Evolutionary conservation across 164 flowering plant species (phyloP).

Genomic region (Piper betle): DNA sequence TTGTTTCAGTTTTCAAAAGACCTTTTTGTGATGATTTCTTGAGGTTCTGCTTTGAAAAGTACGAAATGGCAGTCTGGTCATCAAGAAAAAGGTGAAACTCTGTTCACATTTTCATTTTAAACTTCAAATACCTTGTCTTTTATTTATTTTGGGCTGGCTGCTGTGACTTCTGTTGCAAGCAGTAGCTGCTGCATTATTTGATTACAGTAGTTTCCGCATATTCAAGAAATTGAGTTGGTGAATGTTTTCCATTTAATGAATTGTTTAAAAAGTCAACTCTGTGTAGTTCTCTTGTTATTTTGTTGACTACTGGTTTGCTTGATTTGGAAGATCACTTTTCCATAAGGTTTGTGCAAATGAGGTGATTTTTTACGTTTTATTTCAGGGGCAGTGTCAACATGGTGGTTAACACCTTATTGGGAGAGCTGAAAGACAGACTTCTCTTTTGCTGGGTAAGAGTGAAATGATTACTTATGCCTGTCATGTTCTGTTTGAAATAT

Average conservation of each 20-base stretch:
- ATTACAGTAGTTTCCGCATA: too few relatives aligned
- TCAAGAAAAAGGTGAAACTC: slow-evolving; percentile 53
- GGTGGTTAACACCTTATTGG: not conserved
- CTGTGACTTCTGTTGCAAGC: not conserved
- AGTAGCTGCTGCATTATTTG: too few relatives aligned
- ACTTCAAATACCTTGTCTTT: not conserved
- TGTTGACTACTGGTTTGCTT: too few relatives aligned
- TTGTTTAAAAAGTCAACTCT: too few relatives aligned
- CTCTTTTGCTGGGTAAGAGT: not conserved
- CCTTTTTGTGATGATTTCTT: slow-evolving; percentile 67
- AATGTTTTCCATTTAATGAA: too few relatives aligned
- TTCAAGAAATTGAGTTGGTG: too few relatives aligned
- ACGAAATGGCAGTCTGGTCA: slow-evolving; percentile 81
- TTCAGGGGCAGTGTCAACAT: not conserved
- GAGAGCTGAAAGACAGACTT: not conserved
- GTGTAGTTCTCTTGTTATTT: too few relatives aligned
- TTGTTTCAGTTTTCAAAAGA: slow-evolving; percentile 64
- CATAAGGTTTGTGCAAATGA: not conserved
- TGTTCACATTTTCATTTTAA: not conserved
- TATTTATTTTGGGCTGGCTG: not conserved
- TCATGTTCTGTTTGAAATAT: too few relatives aligned
- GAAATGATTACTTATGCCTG: too few relatives aligned
- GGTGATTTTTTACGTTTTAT: not conserved
- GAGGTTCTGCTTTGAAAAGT: slow-evolving; percentile 70
- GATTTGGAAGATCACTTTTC: too few relatives aligned